Evolutionary conservation across 2,329 filamentous ascomycete species (phyloP).

Genomic region (Ustulina deusta): DNA sequence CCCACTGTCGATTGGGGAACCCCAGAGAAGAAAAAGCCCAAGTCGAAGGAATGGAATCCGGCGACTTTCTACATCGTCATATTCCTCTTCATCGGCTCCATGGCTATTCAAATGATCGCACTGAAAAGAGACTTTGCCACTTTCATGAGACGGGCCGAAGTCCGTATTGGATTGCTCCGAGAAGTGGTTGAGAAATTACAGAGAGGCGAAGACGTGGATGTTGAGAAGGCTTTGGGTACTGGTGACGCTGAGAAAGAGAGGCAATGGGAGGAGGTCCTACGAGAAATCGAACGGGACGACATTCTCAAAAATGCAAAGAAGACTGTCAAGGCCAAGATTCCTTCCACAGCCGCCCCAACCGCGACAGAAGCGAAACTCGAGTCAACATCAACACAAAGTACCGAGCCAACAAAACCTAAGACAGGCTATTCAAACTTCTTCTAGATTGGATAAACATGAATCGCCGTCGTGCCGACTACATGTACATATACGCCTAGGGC

Average conservation of each 20-base stretch:
- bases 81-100: constrained; percentile 89
- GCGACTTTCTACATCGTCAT: constrained; percentile 86
- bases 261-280: constrained; percentile 87
- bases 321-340: constrained; percentile 54
- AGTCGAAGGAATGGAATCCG: constrained; percentile 78
- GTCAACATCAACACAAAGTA: constrained; percentile 37
- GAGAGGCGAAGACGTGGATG: constrained; percentile 82
- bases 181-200: constrained; percentile 80
- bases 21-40: constrained; percentile 53
- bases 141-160: constrained; percentile 80
- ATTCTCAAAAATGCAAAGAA: constrained; percentile 61
- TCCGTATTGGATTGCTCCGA: constrained; percentile 78
- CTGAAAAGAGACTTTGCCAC: constrained; percentile 80
- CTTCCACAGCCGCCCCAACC: constrained; percentile 42
- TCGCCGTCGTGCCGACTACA: constrained; percentile 31
- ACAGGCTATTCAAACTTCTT: constrained; percentile 62
- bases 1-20: constrained; percentile 47
- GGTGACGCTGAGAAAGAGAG: constrained; percentile 79
- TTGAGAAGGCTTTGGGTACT: constrained; percentile 83
- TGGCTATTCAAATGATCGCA: constrained; percentile 92
- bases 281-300: constrained; percentile 75
- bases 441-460: constrained; percentile 50
- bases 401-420: constrained; percentile 44
- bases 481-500: constrained; percentile 17
- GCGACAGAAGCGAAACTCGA: constrained; percentile 46